Conservation (phyloP, 495 filamentous ascomycete genomes). For the Penicillium pulvis region DNA sequence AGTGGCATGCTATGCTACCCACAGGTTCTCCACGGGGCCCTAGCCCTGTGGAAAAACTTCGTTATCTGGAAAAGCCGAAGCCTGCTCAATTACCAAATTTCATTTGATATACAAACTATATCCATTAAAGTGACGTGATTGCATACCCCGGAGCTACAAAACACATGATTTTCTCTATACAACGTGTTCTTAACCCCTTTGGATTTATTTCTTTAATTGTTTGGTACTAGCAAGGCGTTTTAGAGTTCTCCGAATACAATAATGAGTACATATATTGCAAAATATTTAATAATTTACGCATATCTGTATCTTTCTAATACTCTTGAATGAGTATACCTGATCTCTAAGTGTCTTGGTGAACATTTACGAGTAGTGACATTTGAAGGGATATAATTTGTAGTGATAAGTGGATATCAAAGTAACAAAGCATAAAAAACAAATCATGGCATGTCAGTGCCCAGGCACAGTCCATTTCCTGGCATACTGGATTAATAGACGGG, state of each 20-base stretch:
- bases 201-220: too few relatives aligned
- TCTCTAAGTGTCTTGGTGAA: too few relatives aligned
- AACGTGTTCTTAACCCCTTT: too few relatives aligned
- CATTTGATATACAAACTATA: not conserved
- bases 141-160: not conserved
- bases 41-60: not conserved
- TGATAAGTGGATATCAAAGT: too few relatives aligned
- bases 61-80: not conserved
- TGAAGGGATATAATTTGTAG: too few relatives aligned
- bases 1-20: not conserved
- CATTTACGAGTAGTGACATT: too few relatives aligned
- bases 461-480: not conserved
- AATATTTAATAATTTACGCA: too few relatives aligned
- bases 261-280: too few relatives aligned
- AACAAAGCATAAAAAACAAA: not conserved
- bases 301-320: too few relatives aligned
- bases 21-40: not conserved
- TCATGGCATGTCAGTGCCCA: not conserved
- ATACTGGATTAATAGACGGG: not conserved
- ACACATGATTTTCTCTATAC: not conserved
- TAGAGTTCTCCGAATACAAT: too few relatives aligned
- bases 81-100: not conserved
- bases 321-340: too few relatives aligned
- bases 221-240: too few relatives aligned
- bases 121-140: not conserved